These are phyloP conservation scores for Hyaloperonospora arabidopsidis DNA, from an alignment of 352 stramenopile genomes.

Conservation along the genomic window DNA sequence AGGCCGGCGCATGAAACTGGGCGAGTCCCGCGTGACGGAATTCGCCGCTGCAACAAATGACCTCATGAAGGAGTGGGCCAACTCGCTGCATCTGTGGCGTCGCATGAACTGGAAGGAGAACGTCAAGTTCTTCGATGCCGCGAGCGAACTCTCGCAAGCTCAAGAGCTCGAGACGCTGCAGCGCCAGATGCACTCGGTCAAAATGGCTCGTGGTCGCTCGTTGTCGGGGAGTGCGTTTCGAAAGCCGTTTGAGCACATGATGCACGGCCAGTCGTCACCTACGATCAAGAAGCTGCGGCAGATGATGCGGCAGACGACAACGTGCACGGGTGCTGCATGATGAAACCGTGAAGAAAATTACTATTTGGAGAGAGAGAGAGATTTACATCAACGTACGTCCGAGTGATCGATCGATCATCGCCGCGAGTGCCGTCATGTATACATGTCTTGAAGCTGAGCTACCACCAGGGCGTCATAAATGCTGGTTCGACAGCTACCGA, in stretches of 20 bases:
- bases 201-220: conserved; percentile 40
- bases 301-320: conserved; percentile 40
- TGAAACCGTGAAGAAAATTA: too few relatives aligned
- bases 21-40: conserved; percentile 51
- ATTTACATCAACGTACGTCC: too few relatives aligned
- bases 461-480: too few relatives aligned
- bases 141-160: conserved; percentile 38
- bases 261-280: conserved; percentile 49
- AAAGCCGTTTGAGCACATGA: conserved; percentile 50
- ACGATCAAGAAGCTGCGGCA: conserved; percentile 66
- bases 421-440: conserved; percentile 8
- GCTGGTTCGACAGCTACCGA: too few relatives aligned
- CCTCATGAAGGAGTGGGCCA: conserved; percentile 84
- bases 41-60: conserved; percentile 63
- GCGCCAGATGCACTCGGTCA: conserved; percentile 47
- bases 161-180: conserved; percentile 56
- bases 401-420: too few relatives aligned
- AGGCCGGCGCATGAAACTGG: conserved; percentile 71
- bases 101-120: conserved; percentile 86
- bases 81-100: conserved; percentile 72
- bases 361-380: too few relatives aligned
- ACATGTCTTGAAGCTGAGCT: too few relatives aligned
- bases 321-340: conserved; percentile 33
- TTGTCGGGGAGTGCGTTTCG: conserved; percentile 34
- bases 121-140: conserved; percentile 75